A percentile compares a stretch with the other conserved stretches of the same genome.
phyloP scores from a whole-genome alignment of 106 monocot species.

The Allium fistulosum region DNA sequence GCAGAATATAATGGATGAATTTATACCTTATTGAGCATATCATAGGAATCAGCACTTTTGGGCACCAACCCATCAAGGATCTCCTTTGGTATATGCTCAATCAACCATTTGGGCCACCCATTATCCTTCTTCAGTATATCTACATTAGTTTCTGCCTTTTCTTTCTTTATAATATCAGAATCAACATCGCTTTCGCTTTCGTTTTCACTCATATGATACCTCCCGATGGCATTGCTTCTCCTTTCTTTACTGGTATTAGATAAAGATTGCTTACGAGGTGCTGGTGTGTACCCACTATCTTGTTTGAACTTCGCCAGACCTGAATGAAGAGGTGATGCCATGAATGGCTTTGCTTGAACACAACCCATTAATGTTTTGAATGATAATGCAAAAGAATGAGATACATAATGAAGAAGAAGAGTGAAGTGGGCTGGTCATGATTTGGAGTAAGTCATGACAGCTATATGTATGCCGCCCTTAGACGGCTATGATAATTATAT shows the following conservation, averaged over 20 bases:
- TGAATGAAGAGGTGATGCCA: background rate
- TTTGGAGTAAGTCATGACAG: no score
- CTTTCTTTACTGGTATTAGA: background rate
- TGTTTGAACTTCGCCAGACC: slow-evolving; percentile 11
- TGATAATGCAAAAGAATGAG: background rate
- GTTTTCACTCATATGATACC: background rate
- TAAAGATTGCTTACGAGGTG: background rate
- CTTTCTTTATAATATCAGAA: no score
- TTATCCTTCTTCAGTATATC: slow-evolving; percentile 11
- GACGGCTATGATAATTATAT: no score
- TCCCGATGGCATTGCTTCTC: background rate
- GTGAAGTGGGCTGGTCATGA: no score
- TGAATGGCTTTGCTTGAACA: slow-evolving; percentile 9
- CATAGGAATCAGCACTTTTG: slow-evolving; percentile 29
- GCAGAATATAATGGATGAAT: background rate
- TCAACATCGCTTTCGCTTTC: background rate
- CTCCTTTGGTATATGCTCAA: slow-evolving; percentile 10
- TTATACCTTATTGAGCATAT: slow-evolving; percentile 27
- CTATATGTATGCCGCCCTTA: no score
- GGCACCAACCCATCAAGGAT: slow-evolving; percentile 21
- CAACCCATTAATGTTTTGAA: slow-evolving; percentile 11
- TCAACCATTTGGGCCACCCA: slow-evolving; percentile 30
- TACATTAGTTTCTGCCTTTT: background rate
- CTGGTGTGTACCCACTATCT: slow-evolving; percentile 6
- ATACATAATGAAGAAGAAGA: background rate